These are phyloP conservation scores for Aspergillus steynii DNA, from an alignment of 495 filamentous ascomycete genomes.

Conservation along the genomic window DNA sequence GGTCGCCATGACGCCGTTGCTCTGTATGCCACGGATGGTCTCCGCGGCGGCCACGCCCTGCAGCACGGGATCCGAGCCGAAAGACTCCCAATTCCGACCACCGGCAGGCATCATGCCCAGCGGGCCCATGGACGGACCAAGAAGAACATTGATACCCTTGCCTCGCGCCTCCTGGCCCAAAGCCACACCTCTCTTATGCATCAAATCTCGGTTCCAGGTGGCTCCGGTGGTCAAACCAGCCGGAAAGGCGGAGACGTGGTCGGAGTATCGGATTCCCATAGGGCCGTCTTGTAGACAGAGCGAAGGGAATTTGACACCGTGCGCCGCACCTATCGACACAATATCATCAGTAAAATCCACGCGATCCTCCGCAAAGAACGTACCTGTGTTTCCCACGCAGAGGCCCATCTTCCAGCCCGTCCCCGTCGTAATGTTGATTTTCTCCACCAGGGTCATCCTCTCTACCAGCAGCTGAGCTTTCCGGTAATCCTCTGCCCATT, in stretches of 20 bases:
- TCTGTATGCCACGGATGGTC: conserved; percentile 76
- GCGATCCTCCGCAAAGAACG: background rate
- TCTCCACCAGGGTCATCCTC: conserved; percentile 84
- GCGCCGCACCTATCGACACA: conserved; percentile 53
- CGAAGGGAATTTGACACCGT: conserved; percentile 73
- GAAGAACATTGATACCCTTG: conserved; percentile 72
- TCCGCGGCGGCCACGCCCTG: conserved; percentile 66
- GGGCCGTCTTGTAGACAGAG: conserved; percentile 92
- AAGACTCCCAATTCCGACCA: conserved; percentile 90
- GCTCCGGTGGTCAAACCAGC: conserved; percentile 84
- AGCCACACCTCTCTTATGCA: conserved; percentile 67
- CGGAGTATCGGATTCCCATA: conserved; percentile 73
- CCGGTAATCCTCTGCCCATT: conserved; percentile 76
- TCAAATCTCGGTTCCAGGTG: conserved; percentile 83
- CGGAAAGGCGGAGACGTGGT: conserved; percentile 77
- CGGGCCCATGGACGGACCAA: conserved; percentile 77
- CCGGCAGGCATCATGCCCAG: conserved; percentile 81
- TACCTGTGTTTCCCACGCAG: conserved; percentile 84
- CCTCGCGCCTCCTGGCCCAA: conserved; percentile 68
- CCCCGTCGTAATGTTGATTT: conserved; percentile 93
- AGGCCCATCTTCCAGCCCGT: conserved; percentile 89
- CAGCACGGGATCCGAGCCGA: conserved; percentile 75
- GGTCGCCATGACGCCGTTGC: conserved; percentile 78
- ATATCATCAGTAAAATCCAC: background rate
- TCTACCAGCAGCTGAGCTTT: conserved; percentile 79